Conservation (phyloP, 2,329 filamentous ascomycete genomes). For the Aspergillus aculeatus region DNA sequence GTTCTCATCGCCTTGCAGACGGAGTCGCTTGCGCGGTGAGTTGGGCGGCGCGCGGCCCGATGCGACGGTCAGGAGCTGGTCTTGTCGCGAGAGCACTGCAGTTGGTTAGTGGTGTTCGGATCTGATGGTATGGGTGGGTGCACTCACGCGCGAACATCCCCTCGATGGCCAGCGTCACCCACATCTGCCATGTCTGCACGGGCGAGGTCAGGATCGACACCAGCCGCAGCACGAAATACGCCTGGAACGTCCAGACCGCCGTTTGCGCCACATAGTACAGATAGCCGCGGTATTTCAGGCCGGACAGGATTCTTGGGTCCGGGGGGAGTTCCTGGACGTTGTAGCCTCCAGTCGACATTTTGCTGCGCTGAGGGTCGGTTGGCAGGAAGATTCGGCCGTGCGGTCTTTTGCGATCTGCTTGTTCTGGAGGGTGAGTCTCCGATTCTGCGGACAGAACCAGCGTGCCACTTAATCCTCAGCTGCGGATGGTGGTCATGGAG, state of each 20-base stretch:
- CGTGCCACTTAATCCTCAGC: background rate
- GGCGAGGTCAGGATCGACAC: slow-evolving; percentile 10
- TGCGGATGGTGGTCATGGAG: background rate
- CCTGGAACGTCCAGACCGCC: slow-evolving; percentile 19
- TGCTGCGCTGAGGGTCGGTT: background rate
- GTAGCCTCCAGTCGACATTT: slow-evolving; percentile 13
- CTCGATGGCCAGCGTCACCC: slow-evolving; percentile 29
- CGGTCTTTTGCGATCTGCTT: too few species aligned
- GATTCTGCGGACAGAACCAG: background rate
- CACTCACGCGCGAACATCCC: slow-evolving; percentile 25
- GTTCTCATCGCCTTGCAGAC: slow-evolving; percentile 38
- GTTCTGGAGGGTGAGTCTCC: background rate
- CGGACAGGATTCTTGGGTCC: slow-evolving; percentile 14
- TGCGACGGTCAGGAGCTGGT: slow-evolving; percentile 25
- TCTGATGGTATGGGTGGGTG: background rate
- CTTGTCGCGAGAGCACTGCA: slow-evolving; percentile 24
- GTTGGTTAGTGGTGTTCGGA: background rate
- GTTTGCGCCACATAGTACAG: slow-evolving; percentile 18
- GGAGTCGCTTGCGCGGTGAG: slow-evolving; percentile 21
- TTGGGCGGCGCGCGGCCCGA: slow-evolving; percentile 12
- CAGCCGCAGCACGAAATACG: slow-evolving; percentile 24
- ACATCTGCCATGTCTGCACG: slow-evolving; percentile 24
- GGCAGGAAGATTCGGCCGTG: background rate
- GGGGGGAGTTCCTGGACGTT: slow-evolving; percentile 24
- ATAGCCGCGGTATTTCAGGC: slow-evolving; percentile 17